These are phyloP conservation scores for Didymellaceae sp. DNA, from an alignment of 2,329 filamentous ascomycete species.

Conservation along the genomic window DNA sequence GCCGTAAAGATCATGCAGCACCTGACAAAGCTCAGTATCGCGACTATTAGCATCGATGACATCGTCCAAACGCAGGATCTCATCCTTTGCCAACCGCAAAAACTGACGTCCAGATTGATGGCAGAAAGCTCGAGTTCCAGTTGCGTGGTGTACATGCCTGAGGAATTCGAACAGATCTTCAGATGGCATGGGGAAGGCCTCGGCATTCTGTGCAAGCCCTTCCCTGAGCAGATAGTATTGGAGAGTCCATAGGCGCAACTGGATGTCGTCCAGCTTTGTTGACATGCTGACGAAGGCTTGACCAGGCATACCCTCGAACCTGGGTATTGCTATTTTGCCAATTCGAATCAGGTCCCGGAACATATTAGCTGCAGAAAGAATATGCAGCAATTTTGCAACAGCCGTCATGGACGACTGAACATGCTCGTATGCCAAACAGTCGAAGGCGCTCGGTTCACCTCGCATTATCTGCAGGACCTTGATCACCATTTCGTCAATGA, in stretches of 20 bases:
- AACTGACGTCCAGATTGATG: constrained; percentile 86
- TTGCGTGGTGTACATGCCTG: constrained; percentile 79
- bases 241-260: constrained; percentile 86
- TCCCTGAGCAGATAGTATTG: constrained; percentile 82
- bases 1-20: constrained; percentile 54
- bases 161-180: constrained; percentile 81
- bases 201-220: constrained; percentile 70
- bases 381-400: constrained; percentile 71
- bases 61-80: constrained; percentile 77
- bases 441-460: constrained; percentile 73
- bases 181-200: constrained; percentile 69
- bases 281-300: constrained; percentile 57
- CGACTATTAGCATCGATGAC: constrained; percentile 70
- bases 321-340: constrained; percentile 70
- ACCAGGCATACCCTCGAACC: constrained; percentile 58
- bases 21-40: constrained; percentile 81
- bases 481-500: constrained; percentile 77
- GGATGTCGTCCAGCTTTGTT: constrained; percentile 81
- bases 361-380: constrained; percentile 80
- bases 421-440: constrained; percentile 83
- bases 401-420: constrained; percentile 75
- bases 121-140: constrained; percentile 86
- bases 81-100: constrained; percentile 84
- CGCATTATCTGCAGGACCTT: constrained; percentile 71
- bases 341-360: constrained; percentile 87